These are phyloP conservation scores for Mortierella alpina DNA, from an alignment of 192 early-diverging fungal genomes.

Conservation along the genomic window DNA sequence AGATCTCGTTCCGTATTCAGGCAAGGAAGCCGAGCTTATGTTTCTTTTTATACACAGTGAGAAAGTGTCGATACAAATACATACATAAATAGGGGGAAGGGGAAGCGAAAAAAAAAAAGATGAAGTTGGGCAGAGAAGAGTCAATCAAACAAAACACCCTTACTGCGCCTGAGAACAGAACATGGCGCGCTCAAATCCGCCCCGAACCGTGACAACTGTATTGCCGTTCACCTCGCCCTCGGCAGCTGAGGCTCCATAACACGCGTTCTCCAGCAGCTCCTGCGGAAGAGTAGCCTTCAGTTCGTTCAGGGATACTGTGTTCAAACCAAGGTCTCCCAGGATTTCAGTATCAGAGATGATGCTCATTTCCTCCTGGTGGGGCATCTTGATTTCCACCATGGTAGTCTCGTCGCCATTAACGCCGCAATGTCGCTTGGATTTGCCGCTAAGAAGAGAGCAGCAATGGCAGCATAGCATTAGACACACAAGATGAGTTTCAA, in stretches of 20 bases:
- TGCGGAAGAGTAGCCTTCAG: slow-evolving; percentile 15
- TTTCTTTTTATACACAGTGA: too few relatives aligned
- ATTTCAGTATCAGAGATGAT: slow-evolving; percentile 46
- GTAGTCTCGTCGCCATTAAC: slow-evolving; percentile 27
- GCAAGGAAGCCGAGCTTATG: too few relatives aligned
- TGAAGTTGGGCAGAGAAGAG: too few relatives aligned
- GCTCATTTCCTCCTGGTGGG: slow-evolving; percentile 37
- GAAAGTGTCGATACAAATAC: too few relatives aligned
- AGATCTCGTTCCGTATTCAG: too few relatives aligned
- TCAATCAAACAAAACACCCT: too few relatives aligned
- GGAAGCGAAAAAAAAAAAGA: too few relatives aligned
- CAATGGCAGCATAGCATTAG: background rate
- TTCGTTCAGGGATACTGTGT: slow-evolving; percentile 6
- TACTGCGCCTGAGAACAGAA: background rate
- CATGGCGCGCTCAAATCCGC: slow-evolving; percentile 38
- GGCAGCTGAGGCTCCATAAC: slow-evolving; percentile 1
- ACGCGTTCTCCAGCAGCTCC: slow-evolving; percentile 4
- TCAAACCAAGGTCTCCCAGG: slow-evolving; percentile 27
- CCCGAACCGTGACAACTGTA: slow-evolving; percentile 12
- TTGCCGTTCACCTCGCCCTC: background rate
- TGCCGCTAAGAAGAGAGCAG: slow-evolving; percentile 1
- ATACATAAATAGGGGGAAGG: too few relatives aligned
- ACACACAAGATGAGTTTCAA: too few relatives aligned
- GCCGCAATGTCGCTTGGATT: slow-evolving; percentile 6
- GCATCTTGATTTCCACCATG: slow-evolving; percentile 34